Conservation (phyloP, 2,329 filamentous ascomycete genomes). For the Graphilbum sp. region DNA sequence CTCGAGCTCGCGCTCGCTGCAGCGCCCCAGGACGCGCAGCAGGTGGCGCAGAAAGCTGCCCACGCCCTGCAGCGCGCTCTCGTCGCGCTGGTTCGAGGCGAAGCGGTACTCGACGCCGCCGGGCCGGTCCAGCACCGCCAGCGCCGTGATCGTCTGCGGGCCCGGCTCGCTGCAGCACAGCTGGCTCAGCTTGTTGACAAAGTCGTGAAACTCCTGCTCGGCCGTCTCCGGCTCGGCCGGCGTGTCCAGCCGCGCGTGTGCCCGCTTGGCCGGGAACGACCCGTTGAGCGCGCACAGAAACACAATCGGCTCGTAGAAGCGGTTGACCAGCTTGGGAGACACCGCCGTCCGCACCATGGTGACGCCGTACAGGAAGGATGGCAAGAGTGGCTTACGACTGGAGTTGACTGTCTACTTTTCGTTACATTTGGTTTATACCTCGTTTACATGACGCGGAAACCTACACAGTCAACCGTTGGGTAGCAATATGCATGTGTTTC, state of each 20-base stretch:
- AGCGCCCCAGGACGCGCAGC: neutral
- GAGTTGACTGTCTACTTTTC: too few relatives aligned
- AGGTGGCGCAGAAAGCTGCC: neutral
- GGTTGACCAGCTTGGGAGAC: neutral
- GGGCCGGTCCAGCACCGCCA: neutral
- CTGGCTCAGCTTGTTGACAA: conserved; percentile 1
- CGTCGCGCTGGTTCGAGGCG: neutral
- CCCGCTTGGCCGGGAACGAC: neutral
- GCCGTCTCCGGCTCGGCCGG: neutral
- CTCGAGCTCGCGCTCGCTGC: neutral
- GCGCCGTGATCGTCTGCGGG: neutral
- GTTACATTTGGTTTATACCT: too few relatives aligned
- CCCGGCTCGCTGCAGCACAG: neutral
- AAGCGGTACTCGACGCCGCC: neutral
- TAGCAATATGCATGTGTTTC: too few relatives aligned
- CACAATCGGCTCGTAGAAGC: neutral
- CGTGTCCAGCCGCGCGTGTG: neutral
- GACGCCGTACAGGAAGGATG: too few relatives aligned
- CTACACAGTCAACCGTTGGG: too few relatives aligned
- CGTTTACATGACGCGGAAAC: too few relatives aligned
- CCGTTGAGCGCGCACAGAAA: neutral
- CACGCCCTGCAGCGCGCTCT: neutral
- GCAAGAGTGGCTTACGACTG: too few relatives aligned
- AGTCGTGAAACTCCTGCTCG: neutral
- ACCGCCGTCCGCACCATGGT: too few relatives aligned